Base-by-base conservation (phyloP, 306 rosid species). In the Morella rubra region DNA sequence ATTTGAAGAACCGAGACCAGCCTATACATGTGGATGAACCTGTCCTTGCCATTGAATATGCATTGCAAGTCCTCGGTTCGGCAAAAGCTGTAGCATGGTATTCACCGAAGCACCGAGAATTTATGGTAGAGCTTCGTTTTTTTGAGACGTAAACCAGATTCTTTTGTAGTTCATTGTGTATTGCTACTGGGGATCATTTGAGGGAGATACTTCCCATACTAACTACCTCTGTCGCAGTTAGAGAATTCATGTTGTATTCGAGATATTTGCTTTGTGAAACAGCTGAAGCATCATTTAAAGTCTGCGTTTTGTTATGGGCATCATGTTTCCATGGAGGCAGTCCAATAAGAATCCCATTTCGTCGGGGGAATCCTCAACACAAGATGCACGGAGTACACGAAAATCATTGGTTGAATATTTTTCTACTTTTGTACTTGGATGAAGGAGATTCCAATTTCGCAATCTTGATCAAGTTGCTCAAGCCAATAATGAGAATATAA, bases 51-150 rank as follows among this genome's bases (percentile, higher is more conserved):
- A n/a, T 95, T 44, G 99, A 95, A 73, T 88, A 90, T 77, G 93
- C 97, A 19, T 75, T 95, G 55, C 86, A 88, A 15, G 97, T 88
- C 75, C 97, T 90, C 82, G 96, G 89, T 85, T 95, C 99, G 4
- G 99, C 99, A 24, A 95, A 95, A 82, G 97, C 97, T 16, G 86
- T 92, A 56, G 99, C 97, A 53, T 95, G 99, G 97, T 95, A 88
- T 84, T 90, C 93, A 71, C 97, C 96, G 19, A 90, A 84, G 80
- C 92, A 88, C 44, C 81, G 73, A 80, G 99, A 95, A 85, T 90
- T 84, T 78, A 92, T 95, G 97, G 77, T 90, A 55, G 99, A 92
- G 87, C 99, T 95, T 76, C 97, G 99, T 16, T 92, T 95, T 80
- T 89, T 76, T 8, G 97, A 95, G 85, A 85, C 88, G 68, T 91